Percentiles rank a stretch among this genome's conserved stretches.
Conservation (phyloP, 176 grass and related monocot genomes). For the Triticum urartu region DNA sequence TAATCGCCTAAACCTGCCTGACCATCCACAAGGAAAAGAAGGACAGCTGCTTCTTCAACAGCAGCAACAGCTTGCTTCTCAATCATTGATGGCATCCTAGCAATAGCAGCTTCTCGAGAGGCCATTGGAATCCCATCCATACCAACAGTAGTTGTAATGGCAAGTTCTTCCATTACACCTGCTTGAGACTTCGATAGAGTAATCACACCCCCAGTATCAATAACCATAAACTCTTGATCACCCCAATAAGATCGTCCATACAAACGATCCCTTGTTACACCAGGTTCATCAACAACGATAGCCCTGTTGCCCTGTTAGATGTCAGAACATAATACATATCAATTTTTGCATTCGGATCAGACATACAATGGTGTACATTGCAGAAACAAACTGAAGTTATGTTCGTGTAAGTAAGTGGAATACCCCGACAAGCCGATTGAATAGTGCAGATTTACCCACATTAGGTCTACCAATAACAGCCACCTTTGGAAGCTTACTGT, state of each 20-base stretch:
- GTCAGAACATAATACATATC: not conserved
- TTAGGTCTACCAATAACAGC: constrained; percentile 91
- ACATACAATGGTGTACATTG: not conserved
- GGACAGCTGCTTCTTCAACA: constrained; percentile 73
- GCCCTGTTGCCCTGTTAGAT: constrained; percentile 64
- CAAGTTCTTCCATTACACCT: constrained; percentile 90
- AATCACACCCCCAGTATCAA: constrained; percentile 91
- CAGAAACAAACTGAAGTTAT: not conserved
- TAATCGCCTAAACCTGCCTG: constrained; percentile 58
- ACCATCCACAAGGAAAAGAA: constrained; percentile 92
- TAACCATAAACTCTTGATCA: constrained; percentile 76
- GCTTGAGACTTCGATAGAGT: constrained; percentile 79
- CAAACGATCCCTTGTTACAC: constrained; percentile 85
- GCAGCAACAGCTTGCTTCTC: constrained; percentile 88
- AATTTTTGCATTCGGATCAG: not conserved
- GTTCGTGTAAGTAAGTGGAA: not conserved
- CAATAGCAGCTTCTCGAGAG: constrained; percentile 81
- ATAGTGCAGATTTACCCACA: constrained; percentile 92
- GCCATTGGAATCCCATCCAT: constrained; percentile 94
- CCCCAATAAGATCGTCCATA: constrained; percentile 87
- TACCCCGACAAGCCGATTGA: constrained; percentile 97
- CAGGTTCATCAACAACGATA: constrained; percentile 96
- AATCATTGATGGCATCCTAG: constrained; percentile 96
- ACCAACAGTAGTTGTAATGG: constrained; percentile 78
- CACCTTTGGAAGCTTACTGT: constrained; percentile 80